These are phyloP conservation scores for Batkoa obscura DNA, from an alignment of 371 early-diverging fungal species.

Conservation along the genomic window DNA sequence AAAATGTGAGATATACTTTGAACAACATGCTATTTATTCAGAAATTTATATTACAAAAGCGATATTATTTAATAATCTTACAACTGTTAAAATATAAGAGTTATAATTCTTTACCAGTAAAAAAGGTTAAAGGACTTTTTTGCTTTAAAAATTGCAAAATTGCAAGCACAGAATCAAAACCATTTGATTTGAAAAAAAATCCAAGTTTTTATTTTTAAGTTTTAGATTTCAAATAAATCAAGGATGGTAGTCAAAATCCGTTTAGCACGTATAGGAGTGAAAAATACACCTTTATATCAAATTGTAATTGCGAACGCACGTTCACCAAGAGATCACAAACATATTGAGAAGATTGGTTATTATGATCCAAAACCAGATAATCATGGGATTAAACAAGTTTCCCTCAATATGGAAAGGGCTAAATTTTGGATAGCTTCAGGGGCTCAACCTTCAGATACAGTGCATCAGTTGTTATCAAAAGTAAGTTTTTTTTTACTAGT, in stretches of 20 bases:
- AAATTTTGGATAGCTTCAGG: constrained; percentile 94
- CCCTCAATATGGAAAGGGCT: constrained; percentile 68
- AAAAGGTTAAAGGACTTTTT: no score
- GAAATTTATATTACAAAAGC: no score
- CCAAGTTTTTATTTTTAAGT: no score
- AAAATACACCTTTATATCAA: constrained; percentile 81
- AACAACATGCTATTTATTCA: no score
- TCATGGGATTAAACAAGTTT: constrained; percentile 59
- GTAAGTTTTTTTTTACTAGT: constrained; percentile 20
- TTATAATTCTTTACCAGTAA: no score
- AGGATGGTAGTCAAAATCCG: constrained; percentile 27
- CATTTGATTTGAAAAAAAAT: no score
- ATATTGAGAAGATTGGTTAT: constrained; percentile 78
- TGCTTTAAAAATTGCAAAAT: no score
- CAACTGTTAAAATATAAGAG: no score
- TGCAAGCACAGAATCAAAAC: no score
- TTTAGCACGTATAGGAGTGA: constrained; percentile 72
- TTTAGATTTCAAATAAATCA: no score
- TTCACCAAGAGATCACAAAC: constrained; percentile 67
- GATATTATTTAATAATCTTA: no score
- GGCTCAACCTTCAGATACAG: constrained; percentile 79
- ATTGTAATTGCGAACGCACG: constrained; percentile 78
- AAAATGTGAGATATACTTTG: no score
- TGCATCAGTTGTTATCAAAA: constrained; percentile 72
- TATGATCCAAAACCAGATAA: constrained; percentile 72